A percentile compares a stretch with the other conserved stretches of the same genome.
Evolutionary conservation across 2,329 filamentous ascomycete species (phyloP).

Genomic region (Beauveria asiatica): DNA sequence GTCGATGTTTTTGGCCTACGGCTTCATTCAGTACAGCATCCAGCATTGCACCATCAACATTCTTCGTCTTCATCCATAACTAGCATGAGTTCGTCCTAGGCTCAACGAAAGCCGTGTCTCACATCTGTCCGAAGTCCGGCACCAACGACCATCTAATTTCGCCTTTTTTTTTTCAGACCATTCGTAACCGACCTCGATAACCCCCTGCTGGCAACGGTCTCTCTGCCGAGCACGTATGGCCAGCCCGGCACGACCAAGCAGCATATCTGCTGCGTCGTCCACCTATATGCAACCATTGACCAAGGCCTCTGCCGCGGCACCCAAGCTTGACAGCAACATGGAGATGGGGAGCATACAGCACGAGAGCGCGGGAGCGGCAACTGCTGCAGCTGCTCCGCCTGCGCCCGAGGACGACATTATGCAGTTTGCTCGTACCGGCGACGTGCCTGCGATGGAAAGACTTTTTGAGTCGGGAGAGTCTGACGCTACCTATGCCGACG

Average conservation of each 20-base stretch:
- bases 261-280: slow-evolving; percentile 28
- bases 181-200: neutral
- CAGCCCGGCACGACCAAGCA: slow-evolving; percentile 28
- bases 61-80: neutral
- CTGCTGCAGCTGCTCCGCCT: slow-evolving; percentile 13
- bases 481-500: slow-evolving; percentile 76
- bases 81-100: neutral
- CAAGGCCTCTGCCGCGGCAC: slow-evolving; percentile 44
- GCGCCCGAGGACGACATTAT: slow-evolving; percentile 71
- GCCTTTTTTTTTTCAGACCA: neutral
- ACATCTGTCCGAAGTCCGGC: neutral
- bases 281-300: slow-evolving; percentile 46
- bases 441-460: slow-evolving; percentile 78
- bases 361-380: slow-evolving; percentile 24
- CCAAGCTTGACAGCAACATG: slow-evolving; percentile 49
- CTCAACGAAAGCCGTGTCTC: neutral
- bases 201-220: neutral
- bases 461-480: slow-evolving; percentile 77
- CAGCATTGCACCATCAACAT: neutral
- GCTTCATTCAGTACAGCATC: neutral
- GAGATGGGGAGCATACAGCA: slow-evolving; percentile 44
- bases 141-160: neutral
- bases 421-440: slow-evolving; percentile 85
- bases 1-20: neutral
- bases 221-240: slow-evolving; percentile 27